Conservation (phyloP, 306 rosid genomes). For the Alnus rubra region DNA sequence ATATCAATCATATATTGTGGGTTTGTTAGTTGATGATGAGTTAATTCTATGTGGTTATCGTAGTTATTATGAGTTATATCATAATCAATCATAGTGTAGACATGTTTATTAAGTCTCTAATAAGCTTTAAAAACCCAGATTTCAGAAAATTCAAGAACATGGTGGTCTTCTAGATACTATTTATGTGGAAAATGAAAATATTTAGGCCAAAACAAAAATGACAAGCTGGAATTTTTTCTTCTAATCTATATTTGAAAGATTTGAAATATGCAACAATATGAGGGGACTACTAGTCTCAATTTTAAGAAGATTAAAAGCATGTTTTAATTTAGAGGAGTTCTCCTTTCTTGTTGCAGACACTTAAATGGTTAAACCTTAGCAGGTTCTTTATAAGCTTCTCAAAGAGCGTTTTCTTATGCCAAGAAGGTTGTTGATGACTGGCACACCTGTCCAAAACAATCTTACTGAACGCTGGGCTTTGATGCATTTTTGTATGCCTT, state of each 20-base stretch:
- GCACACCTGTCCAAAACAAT: conserved; percentile 93
- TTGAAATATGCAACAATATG: neutral
- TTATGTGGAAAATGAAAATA: neutral
- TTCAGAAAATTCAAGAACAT: neutral
- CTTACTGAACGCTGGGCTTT: conserved; percentile 92
- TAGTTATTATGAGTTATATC: conserved; percentile 7
- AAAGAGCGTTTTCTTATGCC: conserved; percentile 78
- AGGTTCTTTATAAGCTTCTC: conserved; percentile 85
- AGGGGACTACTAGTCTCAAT: neutral
- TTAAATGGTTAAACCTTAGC: conserved; percentile 33
- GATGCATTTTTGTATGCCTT: conserved; percentile 91
- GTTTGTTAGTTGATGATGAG: neutral
- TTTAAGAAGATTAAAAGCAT: neutral
- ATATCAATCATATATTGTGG: neutral
- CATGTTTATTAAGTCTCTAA: neutral
- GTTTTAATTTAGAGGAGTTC: neutral
- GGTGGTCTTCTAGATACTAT: neutral
- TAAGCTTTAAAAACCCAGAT: neutral
- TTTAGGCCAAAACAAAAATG: neutral
- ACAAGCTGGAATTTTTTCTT: neutral
- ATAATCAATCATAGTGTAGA: neutral
- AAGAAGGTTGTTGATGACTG: conserved; percentile 88
- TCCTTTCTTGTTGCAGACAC: conserved; percentile 18
- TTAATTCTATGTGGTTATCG: conserved; percentile 14
- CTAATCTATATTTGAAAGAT: neutral